Base-by-base conservation (phyloP, 352 stramenopile genomes). In the Phytopythium chamaehyphon region DNA sequence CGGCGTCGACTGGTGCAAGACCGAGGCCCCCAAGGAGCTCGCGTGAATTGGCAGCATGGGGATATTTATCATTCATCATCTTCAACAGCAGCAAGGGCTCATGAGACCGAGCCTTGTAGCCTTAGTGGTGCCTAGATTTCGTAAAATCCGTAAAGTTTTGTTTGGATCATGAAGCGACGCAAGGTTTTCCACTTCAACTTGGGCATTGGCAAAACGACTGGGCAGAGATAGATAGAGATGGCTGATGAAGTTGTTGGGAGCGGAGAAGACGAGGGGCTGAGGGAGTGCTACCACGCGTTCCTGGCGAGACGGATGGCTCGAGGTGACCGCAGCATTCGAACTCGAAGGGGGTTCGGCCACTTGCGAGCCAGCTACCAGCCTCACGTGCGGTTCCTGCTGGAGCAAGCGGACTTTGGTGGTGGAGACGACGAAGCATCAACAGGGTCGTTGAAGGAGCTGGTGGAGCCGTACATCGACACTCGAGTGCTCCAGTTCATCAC, bases 1-100 rank as follows among this genome's bases (percentile, higher is more conserved):
- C 22, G 73, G 73, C 35, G 59, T 82, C 23, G 63, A 76, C 46
- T 82, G 73, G 73, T 73, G 58, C 51, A 78, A 76, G 55, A 50
- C 58, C 15, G 19, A 52, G 16, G 48, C 53, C 37, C 39, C 53
- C 22, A 58, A 64, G 18, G 36, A 40, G 8, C 56, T 47, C 14
- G 44, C 40, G 47, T 19, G 28, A 33, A n/a, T n/a, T n/a, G 28
- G 28, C 28, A 5, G 28, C 28, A 9, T 5, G 28, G 5, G 5
- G 28, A 5, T 42, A 42, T 42, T 42, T 42, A 42, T 42, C 37
- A 9, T 10, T 9, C 5, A 9, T 5, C 5, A 9, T 33, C 28
- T 33, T 9, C 28, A 10, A 5, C 28, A 33, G n/a, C n/a, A n/a
- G n/a, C n/a, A n/a, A n/a, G n/a, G n/a, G n/a, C n/a, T 33, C 5